Base-by-base conservation (phyloP, 495 filamentous ascomycete genomes). In the Aspergillus baeticus region DNA sequence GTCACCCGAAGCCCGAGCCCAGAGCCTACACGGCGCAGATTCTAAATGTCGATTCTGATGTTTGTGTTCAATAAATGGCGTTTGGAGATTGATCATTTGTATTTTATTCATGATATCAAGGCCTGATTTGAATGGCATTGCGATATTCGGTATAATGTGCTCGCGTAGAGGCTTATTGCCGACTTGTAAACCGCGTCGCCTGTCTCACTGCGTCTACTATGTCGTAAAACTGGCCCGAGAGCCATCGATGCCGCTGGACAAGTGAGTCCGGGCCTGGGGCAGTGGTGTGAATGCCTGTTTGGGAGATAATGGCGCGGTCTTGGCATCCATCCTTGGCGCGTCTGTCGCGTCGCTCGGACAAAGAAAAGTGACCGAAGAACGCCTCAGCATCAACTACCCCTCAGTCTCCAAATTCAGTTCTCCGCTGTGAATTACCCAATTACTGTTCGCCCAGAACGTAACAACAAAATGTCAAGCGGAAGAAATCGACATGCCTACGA, bases 1-100 rank as follows among this genome's bases (percentile, higher is more conserved):
- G 82, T 84, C 58, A 85, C 71, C 45, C 76, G 87, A 59, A 89
- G 85, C 68, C 88, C 88, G 0, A 90, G 84, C 62, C 88, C 88
- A 7, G 88, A 92, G 72, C 88, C 88, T 6, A 85, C 85, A 53
- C 80, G 87, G 60, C 83, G 83, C 69, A 77, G 87, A 59, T 87
- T 74, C 63, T 90, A 80, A 68, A 17, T 41, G 10, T 23, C 15
- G 20, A 26, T 33, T 54, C 59, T 54, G 53, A 50, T 45, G 43
- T 50, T 48, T 18, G 54, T 58, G 48, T 56, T 63, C 43, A 42
- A 48, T 50, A 41, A n/a, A 37, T 55, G 68, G 69, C 69, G 69
- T 75, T 72, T 55, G 61, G 61, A 58, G 51, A 57, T 36, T 57
- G 48, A 56, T 46, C 20, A 33, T 50, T 55, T 59, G 56, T 57